A percentile compares a stretch with the other conserved stretches of the same genome.
Conservation (phyloP, 1,284 basidiomycete species). For the Moniliophthora roreri region DNA sequence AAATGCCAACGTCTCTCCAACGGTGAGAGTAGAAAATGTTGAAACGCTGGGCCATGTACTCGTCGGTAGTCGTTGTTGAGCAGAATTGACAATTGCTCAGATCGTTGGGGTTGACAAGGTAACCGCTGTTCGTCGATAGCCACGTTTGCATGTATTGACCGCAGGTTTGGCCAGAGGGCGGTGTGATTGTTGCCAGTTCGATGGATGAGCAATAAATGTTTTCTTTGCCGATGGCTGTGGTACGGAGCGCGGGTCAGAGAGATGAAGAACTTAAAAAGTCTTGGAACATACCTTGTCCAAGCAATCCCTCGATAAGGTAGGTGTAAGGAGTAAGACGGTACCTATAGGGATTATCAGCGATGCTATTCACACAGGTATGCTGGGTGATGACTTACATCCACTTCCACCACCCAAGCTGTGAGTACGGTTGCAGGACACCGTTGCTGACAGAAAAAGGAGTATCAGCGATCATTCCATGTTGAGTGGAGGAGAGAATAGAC, state of each 20-base stretch:
- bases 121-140: conserved; percentile 58
- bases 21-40: conserved; percentile 49
- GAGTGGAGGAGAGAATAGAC: conserved; percentile 23
- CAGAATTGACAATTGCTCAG: conserved; percentile 58
- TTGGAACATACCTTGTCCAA: conserved; percentile 42
- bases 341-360: too few species aligned
- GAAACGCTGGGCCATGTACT: conserved; percentile 39
- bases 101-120: conserved; percentile 61
- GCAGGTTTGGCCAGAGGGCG: conserved; percentile 65
- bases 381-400: too few species aligned
- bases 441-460: conserved; percentile 39
- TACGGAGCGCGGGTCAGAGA: not conserved
- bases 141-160: conserved; percentile 51
- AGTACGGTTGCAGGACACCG: conserved; percentile 65
- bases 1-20: conserved; percentile 51
- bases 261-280: too few species aligned
- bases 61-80: conserved; percentile 39
- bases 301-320: conserved; percentile 60
- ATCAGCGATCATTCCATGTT: conserved; percentile 11
- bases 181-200: conserved; percentile 55
- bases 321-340: conserved; percentile 80
- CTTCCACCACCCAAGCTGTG: conserved; percentile 73
- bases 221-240: conserved; percentile 47
- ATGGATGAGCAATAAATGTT: conserved; percentile 51
- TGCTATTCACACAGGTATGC: too few species aligned